Evolutionary conservation across 2,329 filamentous ascomycete species (phyloP).

Genomic region (Phoma sp.): DNA sequence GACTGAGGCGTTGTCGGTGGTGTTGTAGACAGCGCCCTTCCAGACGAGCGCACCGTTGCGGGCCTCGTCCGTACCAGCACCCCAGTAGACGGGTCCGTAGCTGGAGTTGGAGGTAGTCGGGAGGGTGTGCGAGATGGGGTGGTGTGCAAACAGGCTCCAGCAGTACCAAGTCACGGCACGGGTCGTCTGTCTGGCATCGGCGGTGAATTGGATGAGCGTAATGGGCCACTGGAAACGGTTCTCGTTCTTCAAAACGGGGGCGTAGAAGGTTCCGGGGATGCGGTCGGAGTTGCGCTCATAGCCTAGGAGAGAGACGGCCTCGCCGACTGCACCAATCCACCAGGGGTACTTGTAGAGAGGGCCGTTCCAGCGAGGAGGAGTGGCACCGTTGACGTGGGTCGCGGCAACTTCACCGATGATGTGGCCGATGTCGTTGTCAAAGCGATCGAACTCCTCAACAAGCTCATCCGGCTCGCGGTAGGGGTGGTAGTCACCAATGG

Average conservation of each 20-base stretch:
- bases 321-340: slow-evolving; percentile 66
- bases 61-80: slow-evolving; percentile 49
- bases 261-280: slow-evolving; percentile 58
- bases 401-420: slow-evolving; percentile 49
- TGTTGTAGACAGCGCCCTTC: slow-evolving; percentile 60
- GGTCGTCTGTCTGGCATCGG: slow-evolving; percentile 45
- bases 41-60: slow-evolving; percentile 47
- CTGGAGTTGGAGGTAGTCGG: slow-evolving; percentile 48
- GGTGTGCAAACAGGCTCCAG: slow-evolving; percentile 52
- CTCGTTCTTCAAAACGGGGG: slow-evolving; percentile 45
- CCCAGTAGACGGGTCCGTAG: slow-evolving; percentile 56
- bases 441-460: slow-evolving; percentile 51
- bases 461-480: slow-evolving; percentile 55
- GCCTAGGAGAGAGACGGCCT: slow-evolving; percentile 70
- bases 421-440: slow-evolving; percentile 50
- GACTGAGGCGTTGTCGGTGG: slow-evolving; percentile 42
- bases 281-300: slow-evolving; percentile 70
- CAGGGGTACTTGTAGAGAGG: slow-evolving; percentile 36
- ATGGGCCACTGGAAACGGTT: slow-evolving; percentile 49
- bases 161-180: slow-evolving; percentile 44
- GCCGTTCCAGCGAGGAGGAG: slow-evolving; percentile 34
- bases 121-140: slow-evolving; percentile 54
- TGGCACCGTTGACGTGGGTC: slow-evolving; percentile 40
- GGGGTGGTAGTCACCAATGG: slow-evolving; percentile 52
- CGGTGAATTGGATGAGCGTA: slow-evolving; percentile 52